A percentile compares a stretch with the other conserved stretches of the same genome.
These are phyloP conservation scores for Neopestalotiopsis rosae DNA, from an alignment of 2,329 filamentous ascomycete species.

Conservation along the genomic window DNA sequence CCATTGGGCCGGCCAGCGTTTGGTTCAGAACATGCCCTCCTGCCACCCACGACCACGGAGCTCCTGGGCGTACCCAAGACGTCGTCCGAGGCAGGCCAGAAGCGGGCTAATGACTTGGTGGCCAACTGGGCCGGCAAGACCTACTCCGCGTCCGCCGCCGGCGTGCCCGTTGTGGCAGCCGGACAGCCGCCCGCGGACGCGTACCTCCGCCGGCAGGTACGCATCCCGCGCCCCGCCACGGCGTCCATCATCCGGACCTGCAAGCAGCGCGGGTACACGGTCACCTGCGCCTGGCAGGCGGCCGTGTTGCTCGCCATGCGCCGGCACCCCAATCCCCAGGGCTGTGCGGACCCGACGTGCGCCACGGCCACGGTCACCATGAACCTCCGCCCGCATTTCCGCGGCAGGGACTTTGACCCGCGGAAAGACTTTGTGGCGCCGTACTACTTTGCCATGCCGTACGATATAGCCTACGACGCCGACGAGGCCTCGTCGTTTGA, in stretches of 20 bases:
- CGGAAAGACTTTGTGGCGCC: background rate
- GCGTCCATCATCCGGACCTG: background rate
- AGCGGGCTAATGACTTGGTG: background rate
- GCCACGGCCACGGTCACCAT: background rate
- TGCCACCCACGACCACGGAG: background rate
- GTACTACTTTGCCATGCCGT: background rate
- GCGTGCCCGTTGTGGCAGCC: background rate
- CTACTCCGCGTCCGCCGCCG: background rate
- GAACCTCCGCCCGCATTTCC: background rate
- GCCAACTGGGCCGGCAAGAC: background rate
- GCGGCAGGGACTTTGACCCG: background rate
- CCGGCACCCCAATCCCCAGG: background rate
- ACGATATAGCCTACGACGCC: background rate
- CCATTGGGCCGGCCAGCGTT: background rate
- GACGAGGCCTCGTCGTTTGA: background rate
- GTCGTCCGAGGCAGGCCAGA: background rate
- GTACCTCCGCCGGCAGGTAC: background rate
- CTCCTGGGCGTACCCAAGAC: background rate
- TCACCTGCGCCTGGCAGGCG: constrained; percentile 1
- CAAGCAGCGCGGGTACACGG: background rate
- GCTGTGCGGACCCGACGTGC: background rate
- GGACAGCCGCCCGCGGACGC: background rate
- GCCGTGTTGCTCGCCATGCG: background rate
- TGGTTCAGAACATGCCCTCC: background rate
- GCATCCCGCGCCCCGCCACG: background rate